A percentile compares a stretch with the other conserved stretches of the same genome.
Evolutionary conservation across 2,329 filamentous ascomycete species (phyloP).

Genomic region (Cadophora gregata): DNA sequence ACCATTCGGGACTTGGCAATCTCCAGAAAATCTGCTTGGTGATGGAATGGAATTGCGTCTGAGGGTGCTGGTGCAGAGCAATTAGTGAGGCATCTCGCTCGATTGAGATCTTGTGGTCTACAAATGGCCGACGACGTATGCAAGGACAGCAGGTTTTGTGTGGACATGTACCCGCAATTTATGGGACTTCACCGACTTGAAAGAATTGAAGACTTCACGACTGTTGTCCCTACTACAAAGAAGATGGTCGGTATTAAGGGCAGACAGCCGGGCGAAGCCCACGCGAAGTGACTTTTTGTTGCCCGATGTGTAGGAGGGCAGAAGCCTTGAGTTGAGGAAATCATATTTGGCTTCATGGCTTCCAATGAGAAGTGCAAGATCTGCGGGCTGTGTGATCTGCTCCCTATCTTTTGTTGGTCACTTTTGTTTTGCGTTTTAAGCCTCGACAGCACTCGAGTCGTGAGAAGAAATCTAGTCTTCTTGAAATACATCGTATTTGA

Average conservation of each 20-base stretch:
- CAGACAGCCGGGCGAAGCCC: not conserved
- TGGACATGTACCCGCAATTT: not conserved
- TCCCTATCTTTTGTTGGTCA: not conserved
- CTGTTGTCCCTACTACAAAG: not conserved
- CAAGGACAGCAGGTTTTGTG: not conserved
- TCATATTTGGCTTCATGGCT: not conserved
- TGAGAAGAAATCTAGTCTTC: not conserved
- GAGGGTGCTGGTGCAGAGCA: not conserved
- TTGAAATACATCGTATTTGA: not conserved
- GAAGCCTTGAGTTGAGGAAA: not conserved
- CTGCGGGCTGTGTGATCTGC: not conserved
- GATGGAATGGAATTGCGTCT: not conserved
- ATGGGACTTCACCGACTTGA: not conserved
- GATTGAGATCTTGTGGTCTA: not conserved
- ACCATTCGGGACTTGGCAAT: slow-evolving; percentile 1
- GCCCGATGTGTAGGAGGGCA: not conserved
- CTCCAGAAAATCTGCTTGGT: not conserved
- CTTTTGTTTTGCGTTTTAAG: no score
- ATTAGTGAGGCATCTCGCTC: not conserved
- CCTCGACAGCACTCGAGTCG: not conserved
- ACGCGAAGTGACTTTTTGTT: not conserved
- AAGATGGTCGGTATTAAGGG: not conserved
- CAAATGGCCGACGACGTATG: not conserved
- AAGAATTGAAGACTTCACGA: not conserved
- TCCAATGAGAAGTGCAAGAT: not conserved